Evolutionary conservation across 768 basidiomycete genomes (phyloP).

Genomic region (Rhodotorula kratochvilovae): DNA sequence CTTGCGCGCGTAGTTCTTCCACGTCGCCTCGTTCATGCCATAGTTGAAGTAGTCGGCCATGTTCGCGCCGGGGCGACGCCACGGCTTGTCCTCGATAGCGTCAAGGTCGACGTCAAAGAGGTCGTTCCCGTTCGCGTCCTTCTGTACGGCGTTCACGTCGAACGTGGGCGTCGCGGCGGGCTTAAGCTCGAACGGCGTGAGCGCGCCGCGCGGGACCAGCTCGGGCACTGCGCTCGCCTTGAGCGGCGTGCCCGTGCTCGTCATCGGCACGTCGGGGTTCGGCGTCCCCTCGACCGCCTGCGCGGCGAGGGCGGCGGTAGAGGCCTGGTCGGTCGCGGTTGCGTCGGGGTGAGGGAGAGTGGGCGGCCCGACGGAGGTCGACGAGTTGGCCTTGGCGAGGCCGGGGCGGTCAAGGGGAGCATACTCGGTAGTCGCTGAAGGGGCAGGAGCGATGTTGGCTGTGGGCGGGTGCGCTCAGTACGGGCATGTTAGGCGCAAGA

Average conservation of each 20-base stretch:
- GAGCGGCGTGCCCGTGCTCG: conserved; percentile 27
- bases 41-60: conserved; percentile 99
- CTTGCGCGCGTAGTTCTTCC: conserved; percentile 86
- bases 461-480: background rate
- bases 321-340: conserved; percentile 63
- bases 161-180: conserved; percentile 43
- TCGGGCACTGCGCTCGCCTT: conserved; percentile 32
- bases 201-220: conserved; percentile 39
- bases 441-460: conserved; percentile 13
- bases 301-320: conserved; percentile 47
- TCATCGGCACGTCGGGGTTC: background rate
- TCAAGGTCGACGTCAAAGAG: conserved; percentile 46
- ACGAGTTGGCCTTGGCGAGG: conserved; percentile 11
- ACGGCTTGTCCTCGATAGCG: conserved; percentile 50
- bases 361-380: conserved; percentile 51
- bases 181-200: conserved; percentile 37
- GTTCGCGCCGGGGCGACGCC: conserved; percentile 87
- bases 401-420: conserved; percentile 41
- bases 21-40: conserved; percentile 93
- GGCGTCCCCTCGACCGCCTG: conserved; percentile 2
- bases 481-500: background rate
- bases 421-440: conserved; percentile 42
- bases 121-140: conserved; percentile 36
- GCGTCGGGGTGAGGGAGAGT: conserved; percentile 64
- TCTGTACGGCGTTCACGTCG: conserved; percentile 42